Evolutionary conservation across 352 stramenopile genomes (phyloP), one percentile per base, ranked within the genome.

Genomic region (Globisporangium abappressorium): DNA sequence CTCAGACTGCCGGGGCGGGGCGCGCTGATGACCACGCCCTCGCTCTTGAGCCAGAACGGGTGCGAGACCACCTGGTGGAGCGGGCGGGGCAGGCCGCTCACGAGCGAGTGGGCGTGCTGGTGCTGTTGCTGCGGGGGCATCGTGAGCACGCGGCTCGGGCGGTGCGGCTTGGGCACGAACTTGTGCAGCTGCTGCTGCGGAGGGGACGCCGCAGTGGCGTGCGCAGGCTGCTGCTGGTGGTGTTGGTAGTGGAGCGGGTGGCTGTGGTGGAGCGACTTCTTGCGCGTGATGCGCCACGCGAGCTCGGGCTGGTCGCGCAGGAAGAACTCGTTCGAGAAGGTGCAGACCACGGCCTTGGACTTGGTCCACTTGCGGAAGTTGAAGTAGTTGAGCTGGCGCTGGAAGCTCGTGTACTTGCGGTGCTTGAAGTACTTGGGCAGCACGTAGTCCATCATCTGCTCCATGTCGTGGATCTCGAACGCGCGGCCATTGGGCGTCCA

Each of bases 351-450:
- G 56, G 84, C 80, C 65, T 89, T 87, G 64, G 82, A 91, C 70
- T 94, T 94, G 73, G 86, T 94, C 86, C 86, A 94, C 67, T 96
- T 96, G 76, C 87, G 82, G 77, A 98, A 98, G 71, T 76, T 90
- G 71, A 98, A 98, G 73, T 98, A 98, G 81, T 97, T 98, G 66
- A 98, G 84, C 69, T 98, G 92, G 33, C 94, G 88, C 69, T 97
- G 90, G 67, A 98, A 95, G 62, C 90, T 97, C 64, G 94, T 94
- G 82, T 98, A 98, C 70, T 94, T 97, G 73, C 81, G 79, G 74
- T 98, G 94, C 69, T 98, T 98, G 74, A 98, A 98, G 77, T 98
- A 98, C 70, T 93, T 91, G 30, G 94, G 92, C 26, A 98, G 82
- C 59, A 97, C 82, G 54, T 78, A 77, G 33, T 80, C 73, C 84